Conservation (phyloP, 169 alveolate genomes). For the Plasmodium gaboni region DNA sequence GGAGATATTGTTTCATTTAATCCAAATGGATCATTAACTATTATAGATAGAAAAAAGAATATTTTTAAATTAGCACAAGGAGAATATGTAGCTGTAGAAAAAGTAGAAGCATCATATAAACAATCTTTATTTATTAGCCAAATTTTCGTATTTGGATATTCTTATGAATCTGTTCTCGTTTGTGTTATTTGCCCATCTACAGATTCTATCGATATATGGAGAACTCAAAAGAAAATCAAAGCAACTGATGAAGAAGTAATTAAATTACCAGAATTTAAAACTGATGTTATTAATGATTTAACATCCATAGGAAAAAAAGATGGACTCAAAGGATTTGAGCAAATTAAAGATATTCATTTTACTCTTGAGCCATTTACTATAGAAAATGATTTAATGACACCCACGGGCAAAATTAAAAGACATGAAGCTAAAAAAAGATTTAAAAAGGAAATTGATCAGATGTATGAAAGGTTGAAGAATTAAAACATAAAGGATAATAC, state of each 20-base stretch:
- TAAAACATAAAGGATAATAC: background rate
- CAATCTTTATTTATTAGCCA: slow-evolving; percentile 81
- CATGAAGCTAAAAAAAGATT: slow-evolving; percentile 78
- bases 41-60: slow-evolving; percentile 95
- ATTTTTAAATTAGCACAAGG: slow-evolving; percentile 97
- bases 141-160: slow-evolving; percentile 82
- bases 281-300: slow-evolving; percentile 78
- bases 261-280: slow-evolving; percentile 55
- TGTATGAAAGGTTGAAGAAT: slow-evolving; percentile 69
- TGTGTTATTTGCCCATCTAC: slow-evolving; percentile 78
- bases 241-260: slow-evolving; percentile 58
- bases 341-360: slow-evolving; percentile 83
- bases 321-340: slow-evolving; percentile 84
- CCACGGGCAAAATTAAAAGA: slow-evolving; percentile 86
- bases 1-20: slow-evolving; percentile 94
- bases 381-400: slow-evolving; percentile 87
- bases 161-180: slow-evolving; percentile 77
- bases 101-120: slow-evolving; percentile 87
- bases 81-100: slow-evolving; percentile 97
- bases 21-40: slow-evolving; percentile 89
- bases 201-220: slow-evolving; percentile 79
- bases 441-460: slow-evolving; percentile 76
- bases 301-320: slow-evolving; percentile 75
- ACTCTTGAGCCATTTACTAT: slow-evolving; percentile 82
- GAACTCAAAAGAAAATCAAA: slow-evolving; percentile 55